These are phyloP conservation scores for Ogataea methylovora DNA, from an alignment of 805 yeast species.

Conservation along the genomic window DNA sequence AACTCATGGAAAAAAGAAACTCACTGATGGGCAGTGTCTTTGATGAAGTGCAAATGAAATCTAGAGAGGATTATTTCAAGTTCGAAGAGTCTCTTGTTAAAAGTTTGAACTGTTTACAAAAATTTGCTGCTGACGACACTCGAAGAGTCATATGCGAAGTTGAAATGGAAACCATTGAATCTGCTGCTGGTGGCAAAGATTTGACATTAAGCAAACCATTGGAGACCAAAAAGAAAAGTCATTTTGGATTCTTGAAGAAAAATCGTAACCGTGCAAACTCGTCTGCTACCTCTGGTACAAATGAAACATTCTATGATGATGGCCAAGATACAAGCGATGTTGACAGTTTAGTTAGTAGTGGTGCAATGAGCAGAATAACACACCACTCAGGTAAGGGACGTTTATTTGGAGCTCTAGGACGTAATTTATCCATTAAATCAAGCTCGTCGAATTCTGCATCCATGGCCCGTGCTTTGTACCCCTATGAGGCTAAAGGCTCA, in stretches of 20 bases:
- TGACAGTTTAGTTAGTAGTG: constrained; percentile 19
- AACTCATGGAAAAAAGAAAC: constrained; percentile 26
- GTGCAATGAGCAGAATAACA: constrained; percentile 17
- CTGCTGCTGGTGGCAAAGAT: constrained; percentile 72
- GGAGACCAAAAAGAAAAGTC: constrained; percentile 50
- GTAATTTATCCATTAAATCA: constrained; percentile 3
- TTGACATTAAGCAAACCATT: constrained; percentile 48
- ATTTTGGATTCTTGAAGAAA: constrained; percentile 31
- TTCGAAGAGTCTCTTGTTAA: constrained; percentile 47
- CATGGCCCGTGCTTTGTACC: constrained; percentile 46
- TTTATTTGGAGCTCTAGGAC: constrained; percentile 17
- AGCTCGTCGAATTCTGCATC: constrained; percentile 5
- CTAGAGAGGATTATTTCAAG: constrained; percentile 29
- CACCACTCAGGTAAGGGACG: constrained; percentile 17
- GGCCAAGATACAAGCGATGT: constrained; percentile 14
- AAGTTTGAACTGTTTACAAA: constrained; percentile 46
- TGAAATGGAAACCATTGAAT: constrained; percentile 82
- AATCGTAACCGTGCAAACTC: neutral
- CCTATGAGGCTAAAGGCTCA: constrained; percentile 58
- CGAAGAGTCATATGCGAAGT: constrained; percentile 71
- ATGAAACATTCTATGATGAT: constrained; percentile 9
- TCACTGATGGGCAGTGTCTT: constrained; percentile 24
- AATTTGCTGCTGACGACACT: constrained; percentile 68
- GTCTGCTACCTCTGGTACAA: neutral
- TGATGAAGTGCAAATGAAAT: constrained; percentile 29